Evolutionary conservation across 2,329 filamentous ascomycete genomes (phyloP).

Genomic region (Rosellinia necatrix): DNA sequence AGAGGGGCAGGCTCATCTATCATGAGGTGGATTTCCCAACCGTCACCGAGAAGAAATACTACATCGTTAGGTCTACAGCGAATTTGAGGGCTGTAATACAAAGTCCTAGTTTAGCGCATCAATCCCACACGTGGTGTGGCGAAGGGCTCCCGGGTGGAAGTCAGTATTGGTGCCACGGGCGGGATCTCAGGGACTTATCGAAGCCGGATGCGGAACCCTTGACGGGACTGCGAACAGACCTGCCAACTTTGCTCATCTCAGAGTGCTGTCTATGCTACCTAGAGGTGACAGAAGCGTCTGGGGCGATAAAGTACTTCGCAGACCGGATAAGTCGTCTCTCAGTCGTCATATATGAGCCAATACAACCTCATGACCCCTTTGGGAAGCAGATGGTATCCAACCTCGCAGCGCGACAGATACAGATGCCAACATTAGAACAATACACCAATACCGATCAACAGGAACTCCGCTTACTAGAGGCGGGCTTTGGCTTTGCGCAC

Average conservation of each 20-base stretch:
- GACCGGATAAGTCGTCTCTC: constrained; percentile 53
- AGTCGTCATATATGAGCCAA: constrained; percentile 86
- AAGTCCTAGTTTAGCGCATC: constrained; percentile 34
- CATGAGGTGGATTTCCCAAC: constrained; percentile 90
- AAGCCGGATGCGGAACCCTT: constrained; percentile 38
- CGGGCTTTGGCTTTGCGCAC: constrained; percentile 63
- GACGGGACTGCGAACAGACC: constrained; percentile 53
- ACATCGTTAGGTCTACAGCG: constrained; percentile 53
- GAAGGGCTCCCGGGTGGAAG: constrained; percentile 44
- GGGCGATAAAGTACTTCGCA: constrained; percentile 69
- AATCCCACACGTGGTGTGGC: constrained; percentile 48
- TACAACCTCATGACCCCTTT: constrained; percentile 82
- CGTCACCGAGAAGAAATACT: constrained; percentile 71
- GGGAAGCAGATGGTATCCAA: constrained; percentile 93
- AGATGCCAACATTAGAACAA: constrained; percentile 77
- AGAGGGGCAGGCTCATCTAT: constrained; percentile 63
- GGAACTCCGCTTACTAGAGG: constrained; percentile 64
- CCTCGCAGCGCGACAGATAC: constrained; percentile 78
- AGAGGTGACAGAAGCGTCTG: constrained; percentile 63
- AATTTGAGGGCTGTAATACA: constrained; percentile 46
- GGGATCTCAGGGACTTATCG: constrained; percentile 71
- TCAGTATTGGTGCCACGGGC: constrained; percentile 62
- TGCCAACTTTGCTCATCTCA: constrained; percentile 85
- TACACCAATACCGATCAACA: constrained; percentile 75
- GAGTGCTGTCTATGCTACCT: constrained; percentile 97